Base-by-base conservation (phyloP, 2,329 filamentous ascomycete genomes). In the Alternaria triticina region DNA sequence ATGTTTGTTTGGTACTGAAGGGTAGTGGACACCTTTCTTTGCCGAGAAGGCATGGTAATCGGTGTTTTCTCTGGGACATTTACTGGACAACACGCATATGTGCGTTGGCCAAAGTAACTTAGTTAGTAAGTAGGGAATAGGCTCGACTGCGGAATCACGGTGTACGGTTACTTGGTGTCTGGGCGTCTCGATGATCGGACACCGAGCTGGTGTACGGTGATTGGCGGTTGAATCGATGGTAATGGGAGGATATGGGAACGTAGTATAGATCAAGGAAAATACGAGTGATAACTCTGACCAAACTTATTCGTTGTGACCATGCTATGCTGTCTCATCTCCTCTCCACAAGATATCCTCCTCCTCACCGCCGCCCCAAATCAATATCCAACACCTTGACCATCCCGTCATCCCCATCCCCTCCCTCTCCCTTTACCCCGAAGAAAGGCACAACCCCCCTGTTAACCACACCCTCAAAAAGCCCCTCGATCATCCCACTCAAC, bases 391-490 rank as follows among this genome's bases (percentile, higher is more conserved):
- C 82, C 65, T 79, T 69, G 0, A 79, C 76, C 78, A 86, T 76
- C 20, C 71, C 70, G n/a, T 72, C 68, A 12, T 60, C 58, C 47
- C 28, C 46, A 50, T 51, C 63, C 36, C 5, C 28, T 11, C 45
- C 22, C 58, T 67, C 70, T 15, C 22, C 62, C 3, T 7, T 74
- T 27, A 58, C 58, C 22, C 75, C 84, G 81, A 96, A 93, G 81
- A 96, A 96, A 2, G 86, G 79, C 80, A 82, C 81, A 2, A 97
- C 87, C 2, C 85, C 92, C 67, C 86, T 82, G 59, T 88, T 84
- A 45, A 97, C 84, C 22, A 93, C 90, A 11, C 88, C 91, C 72
- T 88, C 86, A 85, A 96, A 96, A 69, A 99, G 84, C 8, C 89
- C 91, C 20, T 84, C 87, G 23, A 99, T 90, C 44, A 98, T 80